Conservation (phyloP, 805 yeast species). For the Lipomyces yamadae region DNA sequence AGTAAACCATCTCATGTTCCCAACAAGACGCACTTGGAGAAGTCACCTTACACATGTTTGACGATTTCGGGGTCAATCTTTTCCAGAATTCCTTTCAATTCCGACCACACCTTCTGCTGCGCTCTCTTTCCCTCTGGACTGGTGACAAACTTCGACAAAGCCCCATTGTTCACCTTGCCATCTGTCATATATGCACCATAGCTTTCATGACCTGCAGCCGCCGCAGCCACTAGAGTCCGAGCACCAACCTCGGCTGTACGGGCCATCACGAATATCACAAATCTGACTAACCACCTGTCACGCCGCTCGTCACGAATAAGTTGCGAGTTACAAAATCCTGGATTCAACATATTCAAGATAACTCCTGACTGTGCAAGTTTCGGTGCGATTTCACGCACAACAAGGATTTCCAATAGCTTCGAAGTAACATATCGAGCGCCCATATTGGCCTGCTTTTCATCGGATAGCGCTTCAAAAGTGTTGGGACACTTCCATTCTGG, state of each 20-base stretch:
- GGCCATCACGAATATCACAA: neutral
- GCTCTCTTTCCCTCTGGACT: neutral
- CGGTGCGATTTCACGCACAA: constrained; percentile 10
- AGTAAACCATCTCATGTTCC: no score
- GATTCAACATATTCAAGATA: neutral
- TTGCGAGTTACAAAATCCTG: neutral
- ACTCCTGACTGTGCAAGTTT: neutral
- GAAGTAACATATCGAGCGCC: neutral
- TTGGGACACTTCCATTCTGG: neutral
- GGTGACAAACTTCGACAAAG: neutral
- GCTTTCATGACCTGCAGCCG: constrained; percentile 9
- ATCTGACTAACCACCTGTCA: neutral
- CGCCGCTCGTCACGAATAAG: neutral
- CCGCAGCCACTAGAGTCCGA: constrained; percentile 12
- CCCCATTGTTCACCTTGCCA: constrained; percentile 2
- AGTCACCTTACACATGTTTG: no score
- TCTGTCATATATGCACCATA: constrained; percentile 13
- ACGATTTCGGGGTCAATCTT: neutral
- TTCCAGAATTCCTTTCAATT: neutral
- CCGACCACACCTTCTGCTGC: neutral
- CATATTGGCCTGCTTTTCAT: neutral
- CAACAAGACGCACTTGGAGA: no score
- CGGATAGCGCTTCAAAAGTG: neutral
- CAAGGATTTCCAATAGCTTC: constrained; percentile 14
- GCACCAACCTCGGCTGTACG: neutral